Base-by-base conservation (phyloP, 352 stramenopile genomes). In the Saprolegnia diclina region DNA sequence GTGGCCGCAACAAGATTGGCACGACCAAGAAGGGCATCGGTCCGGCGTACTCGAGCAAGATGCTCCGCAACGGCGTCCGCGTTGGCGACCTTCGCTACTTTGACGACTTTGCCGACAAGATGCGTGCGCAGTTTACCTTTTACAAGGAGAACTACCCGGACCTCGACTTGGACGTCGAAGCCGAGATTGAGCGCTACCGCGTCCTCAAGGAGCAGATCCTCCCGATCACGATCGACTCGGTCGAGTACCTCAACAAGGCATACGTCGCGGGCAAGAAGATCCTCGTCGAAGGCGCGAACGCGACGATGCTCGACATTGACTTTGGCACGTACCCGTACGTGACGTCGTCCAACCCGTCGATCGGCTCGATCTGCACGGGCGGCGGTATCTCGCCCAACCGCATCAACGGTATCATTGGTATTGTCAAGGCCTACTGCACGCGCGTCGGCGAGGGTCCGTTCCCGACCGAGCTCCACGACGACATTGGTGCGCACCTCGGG, bases 241-340 rank as follows among this genome's bases (percentile, higher is more conserved):
- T 99, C 66, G 82, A 92, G 59, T 98, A 97, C 72, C 89, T 98
- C 54, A 99, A 99, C 86, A 82, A 97, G 66, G 86, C 95, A 46
- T 98, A 98, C 80, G 86, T 94, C 45, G 76, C 83, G 18, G 97
- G 96, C 67, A 98, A 99, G 83, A 95, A 89, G 68, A 98, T 99
- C 71, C 76, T 99, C 29, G 94, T 99, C 1, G 97, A 99, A 75
- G 97, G 97, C 56, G 97, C 97, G 35, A 99, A 99, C 80, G 97
- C 97, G 5, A 98, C 96, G 24, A 99, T 99, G 96, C 84, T 99
- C 48, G 97, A 99, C 82, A 98, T 99, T 81, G 97, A 99, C 82
- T 99, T 99, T 75, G 97, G 97, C 63, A 99, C 97, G 56, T 99
- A 99, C 83, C 97, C 97, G 45, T 99, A 98, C 80, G 97, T 99